Evolutionary conservation across 176 grass and related monocot species (phyloP).

Genomic region (Chloris gayana): DNA sequence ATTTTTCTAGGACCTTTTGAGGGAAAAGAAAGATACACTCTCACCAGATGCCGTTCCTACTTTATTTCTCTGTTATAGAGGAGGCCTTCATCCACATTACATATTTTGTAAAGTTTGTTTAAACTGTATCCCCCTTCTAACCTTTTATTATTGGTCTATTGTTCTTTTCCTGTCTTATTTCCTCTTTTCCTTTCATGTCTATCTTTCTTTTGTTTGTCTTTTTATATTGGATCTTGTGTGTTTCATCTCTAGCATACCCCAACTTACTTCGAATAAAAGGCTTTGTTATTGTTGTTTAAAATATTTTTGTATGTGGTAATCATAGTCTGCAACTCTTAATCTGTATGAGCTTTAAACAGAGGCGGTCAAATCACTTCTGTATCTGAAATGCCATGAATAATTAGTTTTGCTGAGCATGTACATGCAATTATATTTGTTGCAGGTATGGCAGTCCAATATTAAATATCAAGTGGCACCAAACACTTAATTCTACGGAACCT

Average conservation of each 20-base stretch:
- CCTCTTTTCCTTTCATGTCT: too few species aligned
- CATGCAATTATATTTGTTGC: slow-evolving; percentile 31
- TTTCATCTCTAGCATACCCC: too few species aligned
- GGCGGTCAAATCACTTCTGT: neutral
- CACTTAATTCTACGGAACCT: slow-evolving; percentile 81
- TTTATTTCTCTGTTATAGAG: neutral
- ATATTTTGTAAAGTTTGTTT: neutral
- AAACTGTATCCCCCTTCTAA: too few species aligned
- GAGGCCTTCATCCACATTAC: neutral
- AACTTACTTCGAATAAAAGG: neutral
- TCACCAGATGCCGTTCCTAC: neutral
- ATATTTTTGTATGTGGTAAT: neutral
- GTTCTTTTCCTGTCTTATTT: too few species aligned
- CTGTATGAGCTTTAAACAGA: neutral
- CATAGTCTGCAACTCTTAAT: neutral
- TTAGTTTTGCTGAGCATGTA: neutral
- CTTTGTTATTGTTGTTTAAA: slow-evolving; percentile 10
- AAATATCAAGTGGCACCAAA: slow-evolving; percentile 91
- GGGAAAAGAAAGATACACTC: slow-evolving; percentile 10
- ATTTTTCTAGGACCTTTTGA: slow-evolving; percentile 6
- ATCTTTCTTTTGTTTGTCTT: too few species aligned
- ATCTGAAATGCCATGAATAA: neutral
- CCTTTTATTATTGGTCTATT: too few species aligned
- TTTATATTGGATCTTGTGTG: too few species aligned
- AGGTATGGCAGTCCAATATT: slow-evolving; percentile 91